A percentile compares a stretch with the other conserved stretches of the same genome.
Evolutionary conservation across 768 basidiomycete genomes (phyloP).

Genomic region (Boletus sp.): DNA sequence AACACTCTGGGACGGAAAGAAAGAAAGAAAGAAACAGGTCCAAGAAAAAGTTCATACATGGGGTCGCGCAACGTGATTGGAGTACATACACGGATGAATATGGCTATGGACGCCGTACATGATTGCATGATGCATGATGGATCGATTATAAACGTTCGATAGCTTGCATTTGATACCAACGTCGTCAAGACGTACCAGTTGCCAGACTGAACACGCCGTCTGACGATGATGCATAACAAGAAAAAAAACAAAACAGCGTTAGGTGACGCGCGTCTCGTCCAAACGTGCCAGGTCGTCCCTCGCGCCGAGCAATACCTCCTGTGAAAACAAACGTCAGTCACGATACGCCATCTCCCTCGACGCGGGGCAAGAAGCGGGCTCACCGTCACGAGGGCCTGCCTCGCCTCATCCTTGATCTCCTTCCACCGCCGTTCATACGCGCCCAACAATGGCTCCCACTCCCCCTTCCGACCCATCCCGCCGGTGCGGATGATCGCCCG

Average conservation of each 20-base stretch:
- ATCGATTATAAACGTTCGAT: neutral
- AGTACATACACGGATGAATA: constrained; percentile 1
- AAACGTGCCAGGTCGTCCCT: constrained; percentile 52
- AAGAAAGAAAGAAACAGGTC: too few species aligned
- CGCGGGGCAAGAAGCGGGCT: constrained; percentile 10
- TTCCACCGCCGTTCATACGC: constrained; percentile 67
- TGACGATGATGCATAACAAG: neutral
- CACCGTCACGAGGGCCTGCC: constrained; percentile 60
- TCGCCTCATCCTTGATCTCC: constrained; percentile 64
- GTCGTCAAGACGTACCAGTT: neutral
- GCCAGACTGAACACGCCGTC: neutral
- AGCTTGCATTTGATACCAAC: neutral
- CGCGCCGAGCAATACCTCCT: constrained; percentile 52
- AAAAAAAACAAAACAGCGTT: too few species aligned
- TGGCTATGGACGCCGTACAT: neutral
- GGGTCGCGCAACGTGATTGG: neutral
- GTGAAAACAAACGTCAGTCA: constrained; percentile 1
- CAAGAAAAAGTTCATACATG: neutral
- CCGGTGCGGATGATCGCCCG: constrained; percentile 55
- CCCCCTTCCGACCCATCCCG: constrained; percentile 46
- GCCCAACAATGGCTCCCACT: constrained; percentile 53
- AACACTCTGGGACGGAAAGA: too few species aligned
- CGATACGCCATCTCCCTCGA: neutral
- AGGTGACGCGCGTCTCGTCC: constrained; percentile 29
- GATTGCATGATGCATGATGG: too few species aligned